Evolutionary conservation across 257 asterid species (phyloP).

Genomic region (Mitragyna speciosa): DNA sequence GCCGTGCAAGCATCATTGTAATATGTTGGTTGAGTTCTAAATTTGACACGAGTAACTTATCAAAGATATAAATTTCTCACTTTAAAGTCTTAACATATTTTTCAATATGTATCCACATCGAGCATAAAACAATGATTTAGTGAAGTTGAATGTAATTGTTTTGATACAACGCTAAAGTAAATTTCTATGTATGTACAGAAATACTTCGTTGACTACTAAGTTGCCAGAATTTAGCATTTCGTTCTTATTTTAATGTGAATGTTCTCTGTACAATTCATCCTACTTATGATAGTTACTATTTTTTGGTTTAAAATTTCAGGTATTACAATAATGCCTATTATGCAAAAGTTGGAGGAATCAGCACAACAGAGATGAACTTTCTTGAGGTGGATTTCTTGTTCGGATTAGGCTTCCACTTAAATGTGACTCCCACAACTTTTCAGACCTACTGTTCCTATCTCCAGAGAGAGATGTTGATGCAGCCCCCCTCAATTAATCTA

Average conservation of each 20-base stretch:
- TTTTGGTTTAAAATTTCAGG: conserved; percentile 34
- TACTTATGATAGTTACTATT: neutral
- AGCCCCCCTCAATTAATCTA: conserved; percentile 47
- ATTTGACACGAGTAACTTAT: neutral
- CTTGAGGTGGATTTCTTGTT: conserved; percentile 91
- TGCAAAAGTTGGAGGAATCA: conserved; percentile 97
- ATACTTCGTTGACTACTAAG: neutral
- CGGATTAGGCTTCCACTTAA: conserved; percentile 83
- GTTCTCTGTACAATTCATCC: neutral
- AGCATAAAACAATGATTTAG: neutral
- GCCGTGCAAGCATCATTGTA: neutral
- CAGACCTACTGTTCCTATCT: conserved; percentile 67
- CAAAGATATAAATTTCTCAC: neutral
- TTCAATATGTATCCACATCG: neutral
- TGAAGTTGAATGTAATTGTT: neutral
- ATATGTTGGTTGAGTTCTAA: neutral
- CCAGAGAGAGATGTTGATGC: conserved; percentile 69
- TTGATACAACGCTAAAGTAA: neutral
- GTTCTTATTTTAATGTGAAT: neutral
- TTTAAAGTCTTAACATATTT: neutral
- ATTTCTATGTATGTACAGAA: neutral
- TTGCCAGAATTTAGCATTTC: neutral
- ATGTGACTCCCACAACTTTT: conserved; percentile 79
- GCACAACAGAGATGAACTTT: conserved; percentile 90
- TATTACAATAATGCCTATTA: conserved; percentile 91